Evolutionary conservation across 139 green algal genomes (phyloP).

Genomic region (Astrephomene gubernaculifera): DNA sequence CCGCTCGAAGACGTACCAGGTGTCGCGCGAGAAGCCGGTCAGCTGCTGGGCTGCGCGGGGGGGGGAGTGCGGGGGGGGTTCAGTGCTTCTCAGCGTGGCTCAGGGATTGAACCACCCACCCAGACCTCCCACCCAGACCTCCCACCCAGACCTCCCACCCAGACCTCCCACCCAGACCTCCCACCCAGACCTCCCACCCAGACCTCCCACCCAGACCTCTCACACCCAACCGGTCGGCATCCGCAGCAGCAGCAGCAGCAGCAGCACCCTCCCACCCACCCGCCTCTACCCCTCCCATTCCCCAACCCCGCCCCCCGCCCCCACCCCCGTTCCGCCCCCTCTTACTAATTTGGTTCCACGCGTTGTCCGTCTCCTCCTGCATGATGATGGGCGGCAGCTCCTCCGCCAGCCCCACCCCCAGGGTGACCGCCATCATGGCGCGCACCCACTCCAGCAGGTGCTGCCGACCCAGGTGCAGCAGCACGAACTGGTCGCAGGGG

Average conservation of each 20-base stretch:
- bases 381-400: constrained; percentile 81
- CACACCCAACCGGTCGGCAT: too few relatives aligned
- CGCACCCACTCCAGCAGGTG: constrained; percentile 89
- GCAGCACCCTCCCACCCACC: too few relatives aligned
- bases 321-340: neutral
- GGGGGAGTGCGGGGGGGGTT: neutral
- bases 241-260: too few relatives aligned
- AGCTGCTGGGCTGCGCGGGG: constrained; percentile 65
- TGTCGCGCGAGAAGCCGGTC: constrained; percentile 65
- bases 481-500: constrained; percentile 64
- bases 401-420: constrained; percentile 61
- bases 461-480: constrained; percentile 60
- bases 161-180: too few relatives aligned
- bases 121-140: too few relatives aligned
- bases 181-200: too few relatives aligned
- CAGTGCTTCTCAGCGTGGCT: too few relatives aligned
- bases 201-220: too few relatives aligned
- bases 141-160: too few relatives aligned
- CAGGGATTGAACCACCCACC: too few relatives aligned
- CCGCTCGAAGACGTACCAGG: constrained; percentile 86
- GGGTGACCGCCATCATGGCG: constrained; percentile 64
- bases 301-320: neutral
- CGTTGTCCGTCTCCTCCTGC: constrained; percentile 73
- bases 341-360: constrained; percentile 78
- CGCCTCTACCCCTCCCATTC: neutral